Evolutionary conservation across 208 protist genomes (phyloP).

Genomic region (Wallacemonas rigidus): DNA sequence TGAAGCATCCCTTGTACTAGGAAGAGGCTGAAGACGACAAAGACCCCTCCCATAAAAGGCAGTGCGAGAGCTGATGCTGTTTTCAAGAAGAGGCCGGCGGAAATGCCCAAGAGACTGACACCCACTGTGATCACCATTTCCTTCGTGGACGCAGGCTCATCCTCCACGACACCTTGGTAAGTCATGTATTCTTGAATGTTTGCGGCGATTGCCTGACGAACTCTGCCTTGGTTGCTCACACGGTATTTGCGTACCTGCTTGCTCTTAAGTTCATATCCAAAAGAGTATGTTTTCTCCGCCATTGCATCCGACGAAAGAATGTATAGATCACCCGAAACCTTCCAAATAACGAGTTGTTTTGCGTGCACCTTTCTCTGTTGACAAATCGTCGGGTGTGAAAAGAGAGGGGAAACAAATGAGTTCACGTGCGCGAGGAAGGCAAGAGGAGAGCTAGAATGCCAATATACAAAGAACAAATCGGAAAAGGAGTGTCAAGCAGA

Average conservation of each 20-base stretch:
- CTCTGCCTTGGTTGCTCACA: conserved; percentile 41
- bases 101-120: conserved; percentile 16
- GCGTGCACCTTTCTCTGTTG: too few relatives aligned
- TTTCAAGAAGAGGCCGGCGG: conserved; percentile 14
- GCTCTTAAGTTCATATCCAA: conserved; percentile 75
- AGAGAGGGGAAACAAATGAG: too few relatives aligned
- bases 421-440: too few relatives aligned
- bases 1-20: conserved; percentile 14
- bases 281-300: conserved; percentile 29
- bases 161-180: conserved; percentile 40
- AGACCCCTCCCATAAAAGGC: neutral
- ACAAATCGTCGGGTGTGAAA: too few relatives aligned
- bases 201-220: conserved; percentile 34
- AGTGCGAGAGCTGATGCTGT: neutral
- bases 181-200: conserved; percentile 63
- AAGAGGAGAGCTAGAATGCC: too few relatives aligned
- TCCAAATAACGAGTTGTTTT: too few relatives aligned
- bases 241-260: conserved; percentile 64
- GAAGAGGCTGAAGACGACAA: neutral
- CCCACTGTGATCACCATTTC: conserved; percentile 23
- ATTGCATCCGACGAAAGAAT: conserved; percentile 1
- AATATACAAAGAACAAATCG: too few relatives aligned
- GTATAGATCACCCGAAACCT: too few relatives aligned
- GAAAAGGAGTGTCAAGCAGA: too few relatives aligned
- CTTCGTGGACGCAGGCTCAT: conserved; percentile 26